Conservation (phyloP, 2,329 filamentous ascomycete species). For the Fusarium sp. region DNA sequence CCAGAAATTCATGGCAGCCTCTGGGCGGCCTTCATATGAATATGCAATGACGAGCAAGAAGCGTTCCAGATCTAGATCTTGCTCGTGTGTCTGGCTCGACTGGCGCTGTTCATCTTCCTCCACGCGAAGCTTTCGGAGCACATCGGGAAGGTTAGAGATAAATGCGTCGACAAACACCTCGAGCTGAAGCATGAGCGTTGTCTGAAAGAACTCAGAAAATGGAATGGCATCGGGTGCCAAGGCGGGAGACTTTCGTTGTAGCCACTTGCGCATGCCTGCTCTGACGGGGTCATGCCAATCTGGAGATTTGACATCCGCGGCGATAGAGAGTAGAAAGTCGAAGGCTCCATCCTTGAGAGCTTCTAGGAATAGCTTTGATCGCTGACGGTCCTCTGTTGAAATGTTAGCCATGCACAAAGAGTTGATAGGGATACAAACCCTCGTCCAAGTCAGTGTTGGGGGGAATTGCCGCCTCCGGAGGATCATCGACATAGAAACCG, state of each 20-base stretch:
- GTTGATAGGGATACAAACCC: constrained; percentile 48
- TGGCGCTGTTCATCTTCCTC: constrained; percentile 90
- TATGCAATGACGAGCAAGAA: constrained; percentile 94
- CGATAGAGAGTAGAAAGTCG: constrained; percentile 86
- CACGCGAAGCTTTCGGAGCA: constrained; percentile 81
- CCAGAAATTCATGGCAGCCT: constrained; percentile 91
- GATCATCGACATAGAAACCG: constrained; percentile 82
- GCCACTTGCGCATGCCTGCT: constrained; percentile 78
- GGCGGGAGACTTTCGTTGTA: constrained; percentile 79
- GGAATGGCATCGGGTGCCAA: constrained; percentile 71
- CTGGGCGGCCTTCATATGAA: constrained; percentile 83
- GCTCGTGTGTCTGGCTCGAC: constrained; percentile 68
- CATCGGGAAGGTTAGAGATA: constrained; percentile 93
- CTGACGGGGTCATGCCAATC: constrained; percentile 91
- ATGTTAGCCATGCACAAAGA: constrained; percentile 26
- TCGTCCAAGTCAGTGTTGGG: constrained; percentile 69
- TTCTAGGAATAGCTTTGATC: constrained; percentile 76
- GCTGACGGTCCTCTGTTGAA: constrained; percentile 69
- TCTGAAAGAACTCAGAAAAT: constrained; percentile 76
- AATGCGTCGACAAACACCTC: constrained; percentile 91
- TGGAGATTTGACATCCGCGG: constrained; percentile 78
- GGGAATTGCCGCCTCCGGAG: constrained; percentile 62
- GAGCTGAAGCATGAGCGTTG: constrained; percentile 77
- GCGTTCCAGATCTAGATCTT: constrained; percentile 79
- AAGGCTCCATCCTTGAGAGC: constrained; percentile 88